Evolutionary conservation across 805 yeast species (phyloP).

Genomic region (Candida krabiensis): DNA sequence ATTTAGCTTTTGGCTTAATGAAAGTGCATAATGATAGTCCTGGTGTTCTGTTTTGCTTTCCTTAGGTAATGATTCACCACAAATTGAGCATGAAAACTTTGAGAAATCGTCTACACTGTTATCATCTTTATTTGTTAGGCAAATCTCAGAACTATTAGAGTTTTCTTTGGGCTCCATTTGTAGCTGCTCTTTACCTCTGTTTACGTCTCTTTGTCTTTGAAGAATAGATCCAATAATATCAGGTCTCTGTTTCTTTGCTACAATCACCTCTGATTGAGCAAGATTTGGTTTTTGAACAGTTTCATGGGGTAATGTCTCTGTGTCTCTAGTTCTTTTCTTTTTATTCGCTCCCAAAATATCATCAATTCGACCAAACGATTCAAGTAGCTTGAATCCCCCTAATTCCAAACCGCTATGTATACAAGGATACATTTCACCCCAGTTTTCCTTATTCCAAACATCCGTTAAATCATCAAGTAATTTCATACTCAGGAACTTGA

Average conservation of each 20-base stretch:
- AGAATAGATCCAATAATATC: too few relatives aligned
- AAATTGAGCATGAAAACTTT: slow-evolving; percentile 15
- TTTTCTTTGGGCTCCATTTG: too few relatives aligned
- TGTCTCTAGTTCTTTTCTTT: background rate
- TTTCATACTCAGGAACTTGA: slow-evolving; percentile 22
- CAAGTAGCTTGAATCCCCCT: slow-evolving; percentile 51
- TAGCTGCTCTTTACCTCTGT: too few relatives aligned
- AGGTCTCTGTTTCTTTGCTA: too few relatives aligned
- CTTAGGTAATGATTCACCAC: slow-evolving; percentile 8
- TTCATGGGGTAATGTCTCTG: too few relatives aligned
- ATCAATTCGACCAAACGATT: slow-evolving; percentile 26
- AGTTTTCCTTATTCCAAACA: slow-evolving; percentile 24
- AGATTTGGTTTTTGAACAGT: too few relatives aligned
- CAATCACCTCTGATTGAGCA: too few relatives aligned
- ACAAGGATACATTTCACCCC: slow-evolving; percentile 44
- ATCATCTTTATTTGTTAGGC: too few relatives aligned
- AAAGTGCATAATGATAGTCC: slow-evolving; percentile 31
- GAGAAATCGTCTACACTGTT: too few relatives aligned
- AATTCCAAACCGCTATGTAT: slow-evolving; percentile 50
- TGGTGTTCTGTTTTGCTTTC: slow-evolving; percentile 21
- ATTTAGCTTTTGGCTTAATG: slow-evolving; percentile 21
- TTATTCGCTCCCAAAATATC: slow-evolving; percentile 18
- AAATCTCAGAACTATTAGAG: too few relatives aligned
- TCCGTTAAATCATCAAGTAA: slow-evolving; percentile 25
- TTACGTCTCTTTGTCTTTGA: too few relatives aligned